Percentiles rank a stretch among this genome's conserved stretches.
These are phyloP conservation scores for Arabis alpina DNA, from an alignment of 345 rosid species.

Conservation along the genomic window DNA sequence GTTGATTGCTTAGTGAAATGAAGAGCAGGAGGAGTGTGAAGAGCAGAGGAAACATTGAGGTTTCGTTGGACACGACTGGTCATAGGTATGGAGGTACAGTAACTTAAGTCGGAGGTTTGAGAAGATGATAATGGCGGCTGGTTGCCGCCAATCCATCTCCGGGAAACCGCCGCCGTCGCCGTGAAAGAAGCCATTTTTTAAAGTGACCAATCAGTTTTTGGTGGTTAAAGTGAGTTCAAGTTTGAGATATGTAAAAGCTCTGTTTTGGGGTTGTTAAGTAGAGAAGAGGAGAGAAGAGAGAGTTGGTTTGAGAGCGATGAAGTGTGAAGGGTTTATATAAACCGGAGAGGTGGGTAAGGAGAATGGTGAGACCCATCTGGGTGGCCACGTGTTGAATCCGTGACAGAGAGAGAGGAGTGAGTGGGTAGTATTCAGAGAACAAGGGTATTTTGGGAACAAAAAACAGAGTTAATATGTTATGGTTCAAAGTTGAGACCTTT, in stretches of 20 bases:
- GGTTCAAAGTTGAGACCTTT: conserved; percentile 34
- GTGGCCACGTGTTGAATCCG: conserved; percentile 44
- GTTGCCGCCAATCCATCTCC: conserved; percentile 36
- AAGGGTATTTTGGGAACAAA: conserved; percentile 20
- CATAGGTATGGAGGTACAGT: conserved; percentile 37
- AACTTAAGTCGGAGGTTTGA: conserved; percentile 31
- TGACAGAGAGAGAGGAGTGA: conserved; percentile 24
- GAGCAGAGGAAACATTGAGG: conserved; percentile 49
- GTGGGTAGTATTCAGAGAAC: conserved; percentile 12
- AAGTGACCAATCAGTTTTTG: conserved; percentile 12
- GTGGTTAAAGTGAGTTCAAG: conserved; percentile 15
- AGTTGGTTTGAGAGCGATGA: conserved; percentile 44
- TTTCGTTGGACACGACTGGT: conserved; percentile 35
- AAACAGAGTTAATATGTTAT: not conserved
- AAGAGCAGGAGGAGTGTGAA: conserved; percentile 60
- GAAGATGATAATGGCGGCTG: conserved; percentile 42
- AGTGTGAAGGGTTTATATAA: conserved; percentile 42
- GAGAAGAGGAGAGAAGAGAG: conserved; percentile 24
- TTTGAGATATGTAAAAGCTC: conserved; percentile 29
- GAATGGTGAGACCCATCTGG: conserved; percentile 23
- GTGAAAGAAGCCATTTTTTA: conserved; percentile 45
- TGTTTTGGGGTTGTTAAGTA: conserved; percentile 15
- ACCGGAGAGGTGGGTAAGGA: conserved; percentile 30
- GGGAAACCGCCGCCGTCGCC: conserved; percentile 40
- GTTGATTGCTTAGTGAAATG: conserved; percentile 56